These are phyloP conservation scores for Fraxinus angustifolia DNA, from an alignment of 305 asterid genomes.

Conservation along the genomic window DNA sequence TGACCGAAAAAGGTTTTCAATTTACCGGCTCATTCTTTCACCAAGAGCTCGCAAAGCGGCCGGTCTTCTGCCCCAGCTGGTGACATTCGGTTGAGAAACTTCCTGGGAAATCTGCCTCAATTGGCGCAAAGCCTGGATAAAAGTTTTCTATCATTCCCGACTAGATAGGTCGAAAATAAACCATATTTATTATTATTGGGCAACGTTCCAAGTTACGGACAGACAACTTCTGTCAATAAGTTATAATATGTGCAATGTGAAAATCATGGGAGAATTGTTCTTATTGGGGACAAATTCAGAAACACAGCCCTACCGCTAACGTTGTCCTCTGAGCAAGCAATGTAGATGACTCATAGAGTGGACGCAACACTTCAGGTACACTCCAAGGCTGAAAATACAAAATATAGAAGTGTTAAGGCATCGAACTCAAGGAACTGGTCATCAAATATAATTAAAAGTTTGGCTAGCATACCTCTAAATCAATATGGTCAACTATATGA, in stretches of 20 bases:
- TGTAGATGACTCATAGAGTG: slow-evolving; percentile 79
- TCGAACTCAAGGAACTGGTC: not conserved
- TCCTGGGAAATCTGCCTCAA: slow-evolving; percentile 88
- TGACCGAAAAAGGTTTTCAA: not conserved
- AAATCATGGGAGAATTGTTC: not conserved
- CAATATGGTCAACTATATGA: slow-evolving; percentile 87
- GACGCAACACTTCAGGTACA: slow-evolving; percentile 94
- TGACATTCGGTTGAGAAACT: slow-evolving; percentile 68
- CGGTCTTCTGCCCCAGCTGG: slow-evolving; percentile 92
- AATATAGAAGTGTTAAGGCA: not conserved
- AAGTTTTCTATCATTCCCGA: not conserved
- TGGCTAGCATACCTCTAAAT: slow-evolving; percentile 59
- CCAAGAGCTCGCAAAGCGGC: slow-evolving; percentile 87
- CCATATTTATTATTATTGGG: not conserved
- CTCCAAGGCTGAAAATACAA: slow-evolving; percentile 71
- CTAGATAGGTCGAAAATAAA: not conserved
- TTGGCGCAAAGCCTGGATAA: slow-evolving; percentile 78
- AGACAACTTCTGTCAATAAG: not conserved
- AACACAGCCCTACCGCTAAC: slow-evolving; percentile 50
- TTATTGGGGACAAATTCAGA: too few relatives aligned
- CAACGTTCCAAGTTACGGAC: slow-evolving; percentile 2
- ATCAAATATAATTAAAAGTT: not conserved
- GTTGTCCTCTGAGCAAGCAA: slow-evolving; percentile 88
- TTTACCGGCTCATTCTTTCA: slow-evolving; percentile 83
- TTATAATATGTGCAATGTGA: not conserved